These are phyloP conservation scores for Pyrenochaeta sp. DNA, from an alignment of 2,329 filamentous ascomycete genomes.

Conservation along the genomic window DNA sequence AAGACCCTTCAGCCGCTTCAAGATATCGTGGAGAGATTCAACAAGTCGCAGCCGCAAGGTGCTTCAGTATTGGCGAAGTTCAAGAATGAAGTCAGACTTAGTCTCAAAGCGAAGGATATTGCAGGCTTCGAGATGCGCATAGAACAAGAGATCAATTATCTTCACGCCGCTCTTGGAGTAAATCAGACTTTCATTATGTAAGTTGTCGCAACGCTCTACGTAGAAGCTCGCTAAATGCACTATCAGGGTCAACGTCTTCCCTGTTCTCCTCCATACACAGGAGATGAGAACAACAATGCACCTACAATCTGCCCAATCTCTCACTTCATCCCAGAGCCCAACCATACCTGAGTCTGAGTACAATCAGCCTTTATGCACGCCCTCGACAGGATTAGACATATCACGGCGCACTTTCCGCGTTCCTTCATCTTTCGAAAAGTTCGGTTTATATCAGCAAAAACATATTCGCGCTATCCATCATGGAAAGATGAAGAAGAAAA, in stretches of 20 bases:
- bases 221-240: not conserved
- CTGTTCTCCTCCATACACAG: not conserved
- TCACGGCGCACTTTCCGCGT: not conserved
- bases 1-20: slow-evolving; percentile 10
- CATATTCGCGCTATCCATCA: not conserved
- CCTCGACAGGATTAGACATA: not conserved
- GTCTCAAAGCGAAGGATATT: slow-evolving; percentile 18
- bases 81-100: slow-evolving; percentile 12
- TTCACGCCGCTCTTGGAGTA: slow-evolving; percentile 9
- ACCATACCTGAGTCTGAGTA: not conserved
- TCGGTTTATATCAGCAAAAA: not conserved
- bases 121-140: slow-evolving; percentile 12
- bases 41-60: not conserved
- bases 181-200: slow-evolving; percentile 18
- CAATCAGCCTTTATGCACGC: not conserved
- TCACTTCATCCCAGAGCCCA: not conserved
- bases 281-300: not conserved
- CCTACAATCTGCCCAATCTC: not conserved
- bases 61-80: not conserved
- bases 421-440: not conserved
- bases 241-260: not conserved
- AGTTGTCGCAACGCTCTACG: not conserved
- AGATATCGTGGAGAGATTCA: not conserved
- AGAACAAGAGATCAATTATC: slow-evolving; percentile 11
- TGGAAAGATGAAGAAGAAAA: not conserved